Percentiles rank a stretch among this genome's conserved stretches.
Evolutionary conservation across 2,329 filamentous ascomycete species (phyloP).

Genomic region (Phialocephala sp.): DNA sequence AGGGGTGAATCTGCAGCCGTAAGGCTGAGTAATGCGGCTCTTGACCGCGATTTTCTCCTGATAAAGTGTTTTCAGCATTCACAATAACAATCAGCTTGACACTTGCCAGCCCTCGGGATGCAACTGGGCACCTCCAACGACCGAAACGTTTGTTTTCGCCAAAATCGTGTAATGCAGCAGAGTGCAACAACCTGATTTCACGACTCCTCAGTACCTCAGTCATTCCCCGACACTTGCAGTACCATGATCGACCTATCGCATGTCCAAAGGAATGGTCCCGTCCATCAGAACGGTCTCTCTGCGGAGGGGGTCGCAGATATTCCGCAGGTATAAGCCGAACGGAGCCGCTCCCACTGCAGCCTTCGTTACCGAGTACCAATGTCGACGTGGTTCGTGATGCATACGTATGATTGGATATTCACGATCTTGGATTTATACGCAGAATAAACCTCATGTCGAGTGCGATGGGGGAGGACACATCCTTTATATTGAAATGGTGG

Average conservation of each 20-base stretch:
- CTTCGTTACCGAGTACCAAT: background rate
- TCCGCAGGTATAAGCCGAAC: background rate
- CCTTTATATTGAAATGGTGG: slow-evolving; percentile 3
- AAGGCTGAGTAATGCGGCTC: slow-evolving; percentile 7
- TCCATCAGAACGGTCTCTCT: background rate
- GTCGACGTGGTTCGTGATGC: background rate
- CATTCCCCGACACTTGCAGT: background rate
- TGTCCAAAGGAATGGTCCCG: background rate
- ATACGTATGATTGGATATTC: background rate
- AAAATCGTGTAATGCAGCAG: background rate
- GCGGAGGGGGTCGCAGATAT: too few species aligned
- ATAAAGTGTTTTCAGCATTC: background rate
- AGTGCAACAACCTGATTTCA: background rate
- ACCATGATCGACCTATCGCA: background rate
- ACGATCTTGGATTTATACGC: background rate
- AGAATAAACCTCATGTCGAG: background rate
- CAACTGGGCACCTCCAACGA: background rate
- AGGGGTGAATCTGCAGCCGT: background rate
- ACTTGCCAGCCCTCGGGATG: background rate
- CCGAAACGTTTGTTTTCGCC: background rate
- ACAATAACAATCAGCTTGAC: background rate
- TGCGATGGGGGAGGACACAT: background rate
- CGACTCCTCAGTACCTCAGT: background rate
- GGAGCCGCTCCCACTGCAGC: background rate
- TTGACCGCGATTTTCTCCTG: background rate